Evolutionary conservation across 2,329 filamentous ascomycete genomes (phyloP), one percentile per base, ranked within the genome.

Genomic region (Diaporthe longicolla): DNA sequence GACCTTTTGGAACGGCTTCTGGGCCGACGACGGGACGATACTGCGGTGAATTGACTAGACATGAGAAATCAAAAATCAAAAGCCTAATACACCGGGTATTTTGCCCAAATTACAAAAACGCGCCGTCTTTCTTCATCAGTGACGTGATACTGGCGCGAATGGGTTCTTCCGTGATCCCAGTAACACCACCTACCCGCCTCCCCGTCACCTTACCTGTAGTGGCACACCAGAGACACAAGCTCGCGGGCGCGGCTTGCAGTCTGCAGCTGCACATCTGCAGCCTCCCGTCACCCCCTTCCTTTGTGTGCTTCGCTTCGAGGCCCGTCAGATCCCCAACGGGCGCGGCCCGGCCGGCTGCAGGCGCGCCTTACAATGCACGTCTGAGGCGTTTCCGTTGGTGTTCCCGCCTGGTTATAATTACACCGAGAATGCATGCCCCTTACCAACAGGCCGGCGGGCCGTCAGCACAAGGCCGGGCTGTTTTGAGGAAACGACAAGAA

Each of bases 1-100:
- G 63, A 75, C 48, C 63, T 68, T 68, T 68, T 68, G 63, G 48
- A 40, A 54, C 63, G 63, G 63, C 63, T 21, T 40, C 24, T 26
- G 43, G n/a, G 63, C 63, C 48, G 63, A 68, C 54, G 63, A 68
- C 48, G 48, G 63, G 19, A 68, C 48, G 48, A 54, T 54, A 68
- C 32, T 21, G 48, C 48, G 48, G 63, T 54, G 48, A 54, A 68
- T 68, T 54, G 63, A 68, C 48, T 40, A 40, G 32, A 40, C 13
- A 68, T 37, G 40, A 43, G 63, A 68, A 37, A 68, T 19, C 13
- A 26, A 52, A 26, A 26, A 37, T 8, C 54, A 54, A 68, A 66
- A 52, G 40, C 26, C 35, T 54, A 68, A 68, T 54, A 54, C 48
- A 68, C 37, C 29, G 63, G 63, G 59, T 63, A n/a, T 40, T 6